Percentiles rank a stretch among this genome's conserved stretches.
These are phyloP conservation scores for Trichoderma sp. DNA, from an alignment of 2,329 filamentous ascomycete species.

Conservation along the genomic window DNA sequence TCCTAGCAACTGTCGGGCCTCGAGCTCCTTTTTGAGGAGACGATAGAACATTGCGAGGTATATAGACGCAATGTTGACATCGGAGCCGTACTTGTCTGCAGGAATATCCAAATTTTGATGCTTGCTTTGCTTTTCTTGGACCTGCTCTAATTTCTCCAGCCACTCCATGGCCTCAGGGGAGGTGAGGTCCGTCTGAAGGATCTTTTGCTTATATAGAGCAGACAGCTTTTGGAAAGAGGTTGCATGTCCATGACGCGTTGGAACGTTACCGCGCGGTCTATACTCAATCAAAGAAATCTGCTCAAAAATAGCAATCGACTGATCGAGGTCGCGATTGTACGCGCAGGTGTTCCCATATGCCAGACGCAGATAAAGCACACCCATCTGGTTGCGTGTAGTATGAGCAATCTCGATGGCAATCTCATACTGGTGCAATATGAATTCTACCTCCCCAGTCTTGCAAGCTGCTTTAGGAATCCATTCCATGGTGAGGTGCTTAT, in stretches of 20 bases:
- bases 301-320: slow-evolving; percentile 39
- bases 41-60: slow-evolving; percentile 44
- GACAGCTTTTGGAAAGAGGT: slow-evolving; percentile 44
- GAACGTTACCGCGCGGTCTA: slow-evolving; percentile 42
- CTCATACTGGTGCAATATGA: slow-evolving; percentile 35
- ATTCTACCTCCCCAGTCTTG: slow-evolving; percentile 35
- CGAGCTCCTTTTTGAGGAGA: slow-evolving; percentile 31
- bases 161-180: slow-evolving; percentile 34
- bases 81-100: slow-evolving; percentile 42
- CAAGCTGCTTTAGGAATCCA: slow-evolving; percentile 45
- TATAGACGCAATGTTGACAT: slow-evolving; percentile 44
- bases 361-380: slow-evolving; percentile 41
- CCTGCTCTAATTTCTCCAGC: slow-evolving; percentile 39
- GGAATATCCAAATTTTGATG: slow-evolving; percentile 44
- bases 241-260: slow-evolving; percentile 42
- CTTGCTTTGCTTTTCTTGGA: slow-evolving; percentile 40
- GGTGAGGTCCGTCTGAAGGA: slow-evolving; percentile 32
- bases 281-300: slow-evolving; percentile 41
- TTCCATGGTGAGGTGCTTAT: slow-evolving; percentile 38
- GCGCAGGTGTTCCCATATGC: slow-evolving; percentile 39
- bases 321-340: slow-evolving; percentile 38
- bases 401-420: slow-evolving; percentile 38
- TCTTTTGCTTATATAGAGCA: slow-evolving; percentile 39
- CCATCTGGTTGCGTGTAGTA: slow-evolving; percentile 38
- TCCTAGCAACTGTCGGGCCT: slow-evolving; percentile 35